Evolutionary conservation across 441 rosid species (phyloP).

Genomic region (Brassica balearica): DNA sequence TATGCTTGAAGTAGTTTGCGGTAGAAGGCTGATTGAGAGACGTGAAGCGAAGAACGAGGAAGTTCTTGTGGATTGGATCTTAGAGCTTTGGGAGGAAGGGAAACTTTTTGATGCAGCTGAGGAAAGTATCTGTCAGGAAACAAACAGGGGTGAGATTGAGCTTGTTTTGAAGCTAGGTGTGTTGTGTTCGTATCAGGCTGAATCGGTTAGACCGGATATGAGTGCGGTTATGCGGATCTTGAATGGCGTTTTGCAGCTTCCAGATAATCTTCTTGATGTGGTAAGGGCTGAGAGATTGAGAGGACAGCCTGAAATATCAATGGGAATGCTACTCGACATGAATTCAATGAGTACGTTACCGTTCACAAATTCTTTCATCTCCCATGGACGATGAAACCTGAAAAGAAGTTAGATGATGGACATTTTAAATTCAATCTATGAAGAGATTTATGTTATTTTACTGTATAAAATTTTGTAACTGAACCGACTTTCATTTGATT

Average conservation of each 20-base stretch:
- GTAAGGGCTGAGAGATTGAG: constrained; percentile 3
- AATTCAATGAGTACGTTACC: not conserved
- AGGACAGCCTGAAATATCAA: not conserved
- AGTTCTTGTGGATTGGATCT: constrained; percentile 5
- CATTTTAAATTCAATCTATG: not conserved
- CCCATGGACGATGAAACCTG: not conserved
- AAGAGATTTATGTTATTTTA: too few relatives aligned
- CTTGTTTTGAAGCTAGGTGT: constrained; percentile 6
- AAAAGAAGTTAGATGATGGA: not conserved
- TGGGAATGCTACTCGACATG: not conserved
- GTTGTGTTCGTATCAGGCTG: not conserved
- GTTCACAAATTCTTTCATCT: not conserved
- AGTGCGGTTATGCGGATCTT: constrained; percentile 3
- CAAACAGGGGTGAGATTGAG: not conserved
- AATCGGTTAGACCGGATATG: not conserved
- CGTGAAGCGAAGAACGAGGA: not conserved
- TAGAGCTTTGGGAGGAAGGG: not conserved
- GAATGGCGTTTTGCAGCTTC: constrained; percentile 7
- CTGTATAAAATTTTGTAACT: not conserved
- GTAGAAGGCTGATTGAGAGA: not conserved
- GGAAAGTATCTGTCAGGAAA: not conserved
- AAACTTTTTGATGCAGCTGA: not conserved
- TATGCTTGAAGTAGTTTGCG: too few relatives aligned
- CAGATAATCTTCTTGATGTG: not conserved
- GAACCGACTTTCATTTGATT: not conserved